Percentiles rank a stretch among this genome's conserved stretches.
Conservation (phyloP, 2,329 filamentous ascomycete genomes). For the Botrytis cinerea region DNA sequence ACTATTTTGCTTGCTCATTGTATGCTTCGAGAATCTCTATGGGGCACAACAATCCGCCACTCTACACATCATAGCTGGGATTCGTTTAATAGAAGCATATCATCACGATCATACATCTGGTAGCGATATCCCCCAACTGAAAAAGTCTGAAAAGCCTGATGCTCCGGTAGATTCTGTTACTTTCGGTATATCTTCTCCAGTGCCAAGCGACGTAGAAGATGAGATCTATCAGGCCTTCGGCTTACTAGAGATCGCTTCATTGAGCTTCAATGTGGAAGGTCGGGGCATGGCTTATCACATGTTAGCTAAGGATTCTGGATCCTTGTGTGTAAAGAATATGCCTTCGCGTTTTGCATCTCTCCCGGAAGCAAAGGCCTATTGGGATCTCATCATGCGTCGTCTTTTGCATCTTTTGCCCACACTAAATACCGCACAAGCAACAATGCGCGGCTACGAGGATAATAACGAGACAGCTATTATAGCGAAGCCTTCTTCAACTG, state of each 20-base stretch:
- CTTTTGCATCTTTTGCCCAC: slow-evolving; percentile 14
- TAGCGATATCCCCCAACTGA: not conserved
- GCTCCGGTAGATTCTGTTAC: not conserved
- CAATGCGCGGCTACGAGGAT: not conserved
- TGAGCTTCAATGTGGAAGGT: not conserved
- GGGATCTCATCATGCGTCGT: slow-evolving; percentile 14
- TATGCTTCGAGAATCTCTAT: slow-evolving; percentile 10
- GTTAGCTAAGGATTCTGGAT: slow-evolving; percentile 13
- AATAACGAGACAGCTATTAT: not conserved
- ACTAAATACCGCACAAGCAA: not conserved
- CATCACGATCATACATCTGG: not conserved
- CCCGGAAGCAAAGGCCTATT: slow-evolving; percentile 4
- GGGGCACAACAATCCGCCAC: not conserved
- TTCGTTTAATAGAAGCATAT: not conserved
- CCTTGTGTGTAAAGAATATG: not conserved
- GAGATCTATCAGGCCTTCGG: slow-evolving; percentile 8
- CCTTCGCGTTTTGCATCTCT: not conserved
- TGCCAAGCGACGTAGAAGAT: slow-evolving; percentile 14
- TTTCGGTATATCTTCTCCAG: slow-evolving; percentile 16
- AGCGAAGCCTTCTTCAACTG: not conserved
- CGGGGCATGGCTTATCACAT: slow-evolving; percentile 15
- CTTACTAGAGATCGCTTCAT: not conserved
- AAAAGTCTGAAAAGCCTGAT: not conserved
- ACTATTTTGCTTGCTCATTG: slow-evolving; percentile 8
- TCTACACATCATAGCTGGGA: not conserved